A percentile compares a stretch with the other conserved stretches of the same genome.
Evolutionary conservation across 1,284 basidiomycete species (phyloP).

Genomic region (Erythrobasidium hasegawianum): DNA sequence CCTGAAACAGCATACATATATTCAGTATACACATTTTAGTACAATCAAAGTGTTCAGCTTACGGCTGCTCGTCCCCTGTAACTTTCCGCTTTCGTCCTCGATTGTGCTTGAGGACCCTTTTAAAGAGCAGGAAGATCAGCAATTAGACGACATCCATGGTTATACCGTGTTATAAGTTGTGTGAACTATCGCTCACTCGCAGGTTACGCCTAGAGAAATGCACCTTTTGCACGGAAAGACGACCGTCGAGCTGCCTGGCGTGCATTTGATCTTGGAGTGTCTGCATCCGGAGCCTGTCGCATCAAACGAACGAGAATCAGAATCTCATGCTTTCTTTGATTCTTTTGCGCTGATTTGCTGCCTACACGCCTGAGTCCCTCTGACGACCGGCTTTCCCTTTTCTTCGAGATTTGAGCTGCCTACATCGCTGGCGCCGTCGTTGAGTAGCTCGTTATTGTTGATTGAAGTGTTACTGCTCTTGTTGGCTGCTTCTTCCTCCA

Average conservation of each 20-base stretch:
- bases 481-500: background rate
- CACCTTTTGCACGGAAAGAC: conserved; percentile 32
- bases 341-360: no score
- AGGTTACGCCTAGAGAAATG: conserved; percentile 8
- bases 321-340: no score
- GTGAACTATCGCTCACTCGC: conserved; percentile 24
- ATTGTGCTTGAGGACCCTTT: conserved; percentile 34
- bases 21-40: background rate
- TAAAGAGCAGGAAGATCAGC: no score
- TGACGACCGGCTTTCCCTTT: conserved; percentile 3
- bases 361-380: conserved; percentile 27
- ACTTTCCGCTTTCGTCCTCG: conserved; percentile 29
- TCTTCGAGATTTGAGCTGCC: background rate
- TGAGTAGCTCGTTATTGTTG: background rate
- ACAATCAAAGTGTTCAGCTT: background rate
- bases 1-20: background rate
- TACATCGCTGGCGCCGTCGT: background rate
- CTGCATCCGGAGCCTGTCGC: conserved; percentile 25
- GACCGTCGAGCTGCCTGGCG: conserved; percentile 3
- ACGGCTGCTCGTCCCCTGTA: conserved; percentile 6
- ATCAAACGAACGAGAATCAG: no score
- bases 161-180: no score
- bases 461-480: conserved; percentile 3
- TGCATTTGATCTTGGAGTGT: conserved; percentile 26
- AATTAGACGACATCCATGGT: no score